phyloP scores from a whole-genome alignment of 2,329 filamentous ascomycete genomes.

The Trichoderma harzianum region DNA sequence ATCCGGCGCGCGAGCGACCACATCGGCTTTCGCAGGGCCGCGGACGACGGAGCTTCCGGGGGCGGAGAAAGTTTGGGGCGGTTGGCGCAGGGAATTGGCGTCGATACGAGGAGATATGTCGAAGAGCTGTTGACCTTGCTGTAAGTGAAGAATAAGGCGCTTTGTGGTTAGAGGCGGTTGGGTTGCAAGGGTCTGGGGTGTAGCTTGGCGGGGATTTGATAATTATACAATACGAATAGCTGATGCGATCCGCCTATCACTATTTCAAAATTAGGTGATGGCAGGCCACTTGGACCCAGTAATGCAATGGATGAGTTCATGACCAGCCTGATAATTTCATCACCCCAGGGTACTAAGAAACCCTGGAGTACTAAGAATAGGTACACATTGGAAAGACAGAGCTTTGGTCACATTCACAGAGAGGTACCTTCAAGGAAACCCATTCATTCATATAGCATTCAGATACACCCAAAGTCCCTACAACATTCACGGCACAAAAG shows the following conservation, averaged over 20 bases:
- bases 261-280: not conserved
- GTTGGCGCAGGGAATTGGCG: constrained; percentile 69
- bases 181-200: not conserved
- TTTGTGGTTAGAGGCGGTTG: not conserved
- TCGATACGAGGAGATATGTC: constrained; percentile 73
- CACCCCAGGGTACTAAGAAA: too few species aligned
- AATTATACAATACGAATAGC: not conserved
- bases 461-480: too few species aligned
- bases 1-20: constrained; percentile 60
- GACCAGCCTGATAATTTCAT: not conserved
- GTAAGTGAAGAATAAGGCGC: constrained; percentile 18
- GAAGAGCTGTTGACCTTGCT: constrained; percentile 65
- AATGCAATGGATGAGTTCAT: not conserved
- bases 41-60: constrained; percentile 38
- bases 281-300: not conserved
- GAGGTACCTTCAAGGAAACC: not conserved
- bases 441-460: too few species aligned
- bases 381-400: too few species aligned
- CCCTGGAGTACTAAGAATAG: not conserved
- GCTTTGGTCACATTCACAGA: not conserved
- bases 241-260: not conserved
- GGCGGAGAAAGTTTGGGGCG: constrained; percentile 56
- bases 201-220: not conserved
- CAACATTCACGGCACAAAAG: not conserved
- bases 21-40: constrained; percentile 36